These are phyloP conservation scores for Penicillium coffeae DNA, from an alignment of 495 filamentous ascomycete species.

Conservation along the genomic window DNA sequence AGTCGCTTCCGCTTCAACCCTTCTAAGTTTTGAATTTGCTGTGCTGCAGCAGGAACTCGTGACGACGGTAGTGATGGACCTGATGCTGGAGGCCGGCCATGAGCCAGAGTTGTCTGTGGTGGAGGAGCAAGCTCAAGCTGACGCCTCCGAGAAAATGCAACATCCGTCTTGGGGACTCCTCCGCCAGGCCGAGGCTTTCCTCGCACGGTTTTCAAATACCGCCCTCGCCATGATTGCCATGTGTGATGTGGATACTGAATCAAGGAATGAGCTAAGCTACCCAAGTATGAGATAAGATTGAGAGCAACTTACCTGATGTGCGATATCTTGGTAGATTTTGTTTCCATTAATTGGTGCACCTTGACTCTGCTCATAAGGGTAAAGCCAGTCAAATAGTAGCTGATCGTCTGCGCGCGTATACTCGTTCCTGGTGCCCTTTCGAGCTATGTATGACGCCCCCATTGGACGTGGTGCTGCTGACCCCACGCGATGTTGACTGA, in stretches of 20 bases:
- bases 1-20: not conserved
- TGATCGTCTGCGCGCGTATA: constrained; percentile 62
- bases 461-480: constrained; percentile 44
- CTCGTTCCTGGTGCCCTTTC: constrained; percentile 40
- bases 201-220: constrained; percentile 58
- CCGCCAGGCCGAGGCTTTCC: constrained; percentile 40
- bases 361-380: constrained; percentile 36
- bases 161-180: constrained; percentile 8
- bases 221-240: constrained; percentile 68
- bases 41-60: not conserved
- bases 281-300: not conserved
- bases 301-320: constrained; percentile 28
- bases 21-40: not conserved
- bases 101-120: not conserved
- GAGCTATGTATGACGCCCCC: constrained; percentile 47
- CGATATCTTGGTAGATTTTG: constrained; percentile 55
- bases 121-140: not conserved
- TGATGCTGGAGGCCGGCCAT: not conserved
- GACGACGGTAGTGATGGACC: not conserved
- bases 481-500: constrained; percentile 51
- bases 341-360: constrained; percentile 51
- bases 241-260: constrained; percentile 61
- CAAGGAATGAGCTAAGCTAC: not conserved
- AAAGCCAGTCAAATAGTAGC: constrained; percentile 56
- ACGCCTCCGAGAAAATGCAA: not conserved